Evolutionary conservation across 2,329 filamentous ascomycete species (phyloP), one percentile per base, ranked within the genome.

Genomic region (Huntiella decipiens): DNA sequence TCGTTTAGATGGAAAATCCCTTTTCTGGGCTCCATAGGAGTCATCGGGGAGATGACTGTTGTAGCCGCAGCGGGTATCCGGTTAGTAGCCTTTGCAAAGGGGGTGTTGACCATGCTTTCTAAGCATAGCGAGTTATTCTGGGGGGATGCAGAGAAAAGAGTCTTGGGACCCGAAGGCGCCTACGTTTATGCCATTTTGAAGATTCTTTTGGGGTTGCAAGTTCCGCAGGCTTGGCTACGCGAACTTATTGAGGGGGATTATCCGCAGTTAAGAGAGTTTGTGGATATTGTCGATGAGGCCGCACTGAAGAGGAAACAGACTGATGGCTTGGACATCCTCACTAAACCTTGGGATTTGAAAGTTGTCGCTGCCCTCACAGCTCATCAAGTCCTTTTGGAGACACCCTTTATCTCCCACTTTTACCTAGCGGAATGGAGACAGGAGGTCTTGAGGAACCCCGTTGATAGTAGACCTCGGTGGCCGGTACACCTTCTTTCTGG

Each of bases 111-210:
- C 45, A 70, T 83, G 7, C 48, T 65, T 36, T 50, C 53, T 1
- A 40, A 43, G 4, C 48, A 47, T 1, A 50, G 53, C 4, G 52
- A 22, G 4, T 48, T 54, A n/a, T 51, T 54, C 22, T 28, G 22
- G 22, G 22, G 22, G 3, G 22, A 28, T 16, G 51, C 53, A 39
- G 17, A 43, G 41, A 46, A 49, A 1, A 50, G 50, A 0, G 38
- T 49, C 11, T 38, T 57, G 3, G 59, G 60, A 0, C 60, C 53
- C 16, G 51, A 92, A 17, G 87, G 95, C 60, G 94, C 83, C 57
- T 60, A 95, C 40, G 78, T 76, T 0, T 74, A 84, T 54, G 91
- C 79, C 8, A 93, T 92, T 58, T 64, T 96, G 33, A 70, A 75
- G 2, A 63, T 95, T 43, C 81, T 91, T 65, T 65, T 80, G 16